Conservation (phyloP, 2,329 filamentous ascomycete species). For the Akanthomyces muscarius region DNA sequence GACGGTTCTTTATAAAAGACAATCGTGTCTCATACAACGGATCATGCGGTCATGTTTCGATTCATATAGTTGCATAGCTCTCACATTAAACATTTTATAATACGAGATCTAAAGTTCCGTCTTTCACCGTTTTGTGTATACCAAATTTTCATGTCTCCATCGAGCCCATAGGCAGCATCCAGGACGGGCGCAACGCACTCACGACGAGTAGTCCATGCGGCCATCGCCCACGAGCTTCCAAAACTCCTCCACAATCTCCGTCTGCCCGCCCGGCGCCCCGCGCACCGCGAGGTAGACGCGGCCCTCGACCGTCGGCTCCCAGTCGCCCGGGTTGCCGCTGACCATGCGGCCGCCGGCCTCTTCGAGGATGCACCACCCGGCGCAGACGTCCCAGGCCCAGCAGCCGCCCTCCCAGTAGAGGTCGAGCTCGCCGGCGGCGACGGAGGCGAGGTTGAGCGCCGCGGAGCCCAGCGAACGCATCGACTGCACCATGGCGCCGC, state of each 20-base stretch:
- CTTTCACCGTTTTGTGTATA: not conserved
- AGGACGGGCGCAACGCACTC: not conserved
- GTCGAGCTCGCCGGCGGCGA: slow-evolving; percentile 68
- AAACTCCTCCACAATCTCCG: slow-evolving; percentile 60
- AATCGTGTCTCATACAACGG: not conserved
- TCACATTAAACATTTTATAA: not conserved
- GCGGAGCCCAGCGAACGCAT: slow-evolving; percentile 68
- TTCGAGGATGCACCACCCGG: slow-evolving; percentile 70
- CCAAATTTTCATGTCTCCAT: slow-evolving; percentile 5
- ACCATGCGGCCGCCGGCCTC: slow-evolving; percentile 73
- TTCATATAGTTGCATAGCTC: not conserved
- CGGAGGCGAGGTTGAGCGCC: slow-evolving; percentile 69
- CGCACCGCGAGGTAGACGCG: slow-evolving; percentile 61
- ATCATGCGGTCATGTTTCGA: not conserved
- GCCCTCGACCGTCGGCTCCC: slow-evolving; percentile 58
- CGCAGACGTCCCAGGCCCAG: slow-evolving; percentile 83
- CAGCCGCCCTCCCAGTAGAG: slow-evolving; percentile 80
- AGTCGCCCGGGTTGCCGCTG: slow-evolving; percentile 68
- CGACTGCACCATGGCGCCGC: slow-evolving; percentile 73
- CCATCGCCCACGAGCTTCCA: slow-evolving; percentile 57
- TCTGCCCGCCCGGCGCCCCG: slow-evolving; percentile 56
- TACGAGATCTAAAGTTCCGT: not conserved
- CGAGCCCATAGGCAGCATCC: not conserved
- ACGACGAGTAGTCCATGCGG: slow-evolving; percentile 44
- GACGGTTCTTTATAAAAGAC: not conserved